Evolutionary conservation across 2,329 filamentous ascomycete genomes (phyloP).

Genomic region (Ambrosiella beaveri): DNA sequence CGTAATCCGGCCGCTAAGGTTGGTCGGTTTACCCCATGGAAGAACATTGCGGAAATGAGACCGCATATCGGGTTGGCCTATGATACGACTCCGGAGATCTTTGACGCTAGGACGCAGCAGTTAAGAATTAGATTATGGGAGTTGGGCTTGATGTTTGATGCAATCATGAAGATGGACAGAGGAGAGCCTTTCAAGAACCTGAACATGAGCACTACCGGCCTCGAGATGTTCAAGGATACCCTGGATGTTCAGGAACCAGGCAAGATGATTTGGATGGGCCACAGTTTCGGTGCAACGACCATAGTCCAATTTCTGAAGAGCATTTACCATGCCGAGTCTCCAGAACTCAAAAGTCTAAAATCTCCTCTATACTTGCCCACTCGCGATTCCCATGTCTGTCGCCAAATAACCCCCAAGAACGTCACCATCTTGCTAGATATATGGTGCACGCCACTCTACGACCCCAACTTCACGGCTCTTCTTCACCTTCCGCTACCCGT

Average conservation of each 20-base stretch:
- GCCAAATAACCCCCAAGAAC: conserved; percentile 51
- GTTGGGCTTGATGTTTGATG: conserved; percentile 51
- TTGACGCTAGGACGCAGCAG: conserved; percentile 51
- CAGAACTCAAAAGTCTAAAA: conserved; percentile 29
- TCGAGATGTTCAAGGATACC: conserved; percentile 41
- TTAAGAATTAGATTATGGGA: conserved; percentile 65
- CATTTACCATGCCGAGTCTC: conserved; percentile 45
- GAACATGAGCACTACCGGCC: conserved; percentile 28
- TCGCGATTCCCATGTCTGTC: conserved; percentile 35
- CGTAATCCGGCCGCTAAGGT: conserved; percentile 38
- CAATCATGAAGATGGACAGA: conserved; percentile 47
- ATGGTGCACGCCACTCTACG: conserved; percentile 60
- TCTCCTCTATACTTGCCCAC: conserved; percentile 45
- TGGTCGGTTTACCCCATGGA: conserved; percentile 15
- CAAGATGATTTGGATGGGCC: conserved; percentile 56
- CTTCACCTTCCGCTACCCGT: conserved; percentile 57
- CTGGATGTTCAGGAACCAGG: conserved; percentile 56
- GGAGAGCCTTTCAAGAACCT: conserved; percentile 34
- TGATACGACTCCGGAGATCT: conserved; percentile 45
- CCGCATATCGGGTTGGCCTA: conserved; percentile 42
- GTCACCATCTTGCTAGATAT: conserved; percentile 58
- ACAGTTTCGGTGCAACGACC: conserved; percentile 66
- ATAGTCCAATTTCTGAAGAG: conserved; percentile 63
- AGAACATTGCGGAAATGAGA: conserved; percentile 16
- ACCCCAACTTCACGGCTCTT: conserved; percentile 43